phyloP scores from a whole-genome alignment of 2,329 filamentous ascomycete species.

The Pleochaeta shiraiana region DNA sequence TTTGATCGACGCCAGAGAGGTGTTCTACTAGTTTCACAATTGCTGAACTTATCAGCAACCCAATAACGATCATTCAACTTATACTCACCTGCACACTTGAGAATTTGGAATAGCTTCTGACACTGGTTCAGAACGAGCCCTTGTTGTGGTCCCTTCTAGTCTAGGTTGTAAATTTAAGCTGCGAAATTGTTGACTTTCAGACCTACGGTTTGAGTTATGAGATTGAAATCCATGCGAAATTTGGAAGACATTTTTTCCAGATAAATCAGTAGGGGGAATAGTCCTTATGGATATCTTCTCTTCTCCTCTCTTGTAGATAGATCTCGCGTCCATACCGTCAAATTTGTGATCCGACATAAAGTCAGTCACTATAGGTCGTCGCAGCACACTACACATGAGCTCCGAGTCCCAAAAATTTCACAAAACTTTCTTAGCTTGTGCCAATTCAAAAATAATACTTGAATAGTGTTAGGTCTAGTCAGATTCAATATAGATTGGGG shows the following conservation, averaged over 20 bases:
- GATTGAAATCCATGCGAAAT: not conserved
- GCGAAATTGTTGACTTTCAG: not conserved
- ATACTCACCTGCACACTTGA: conserved; percentile 48
- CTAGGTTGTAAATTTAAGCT: not conserved
- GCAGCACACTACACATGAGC: conserved; percentile 14
- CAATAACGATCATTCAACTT: not conserved
- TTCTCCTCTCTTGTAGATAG: conserved; percentile 9
- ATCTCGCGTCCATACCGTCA: conserved; percentile 10
- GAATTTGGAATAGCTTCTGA: conserved; percentile 24
- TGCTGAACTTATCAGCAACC: conserved; percentile 32
- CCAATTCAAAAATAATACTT: not conserved
- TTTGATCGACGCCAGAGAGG: conserved; percentile 89
- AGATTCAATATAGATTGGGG: not conserved
- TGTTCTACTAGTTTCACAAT: conserved; percentile 84
- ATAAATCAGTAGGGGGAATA: conserved; percentile 9
- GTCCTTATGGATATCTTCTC: conserved; percentile 11
- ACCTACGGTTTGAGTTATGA: not conserved
- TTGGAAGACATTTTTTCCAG: conserved; percentile 11
- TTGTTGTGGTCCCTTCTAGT: not conserved
- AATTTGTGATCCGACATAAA: conserved; percentile 15
- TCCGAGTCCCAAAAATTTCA: not conserved
- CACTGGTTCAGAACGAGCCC: not conserved
- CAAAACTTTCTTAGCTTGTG: not conserved
- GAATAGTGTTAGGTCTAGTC: not conserved
- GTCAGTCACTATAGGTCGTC: conserved; percentile 11